These are phyloP conservation scores for Chlorella ohadii DNA, from an alignment of 139 green algal species.

Conservation along the genomic window DNA sequence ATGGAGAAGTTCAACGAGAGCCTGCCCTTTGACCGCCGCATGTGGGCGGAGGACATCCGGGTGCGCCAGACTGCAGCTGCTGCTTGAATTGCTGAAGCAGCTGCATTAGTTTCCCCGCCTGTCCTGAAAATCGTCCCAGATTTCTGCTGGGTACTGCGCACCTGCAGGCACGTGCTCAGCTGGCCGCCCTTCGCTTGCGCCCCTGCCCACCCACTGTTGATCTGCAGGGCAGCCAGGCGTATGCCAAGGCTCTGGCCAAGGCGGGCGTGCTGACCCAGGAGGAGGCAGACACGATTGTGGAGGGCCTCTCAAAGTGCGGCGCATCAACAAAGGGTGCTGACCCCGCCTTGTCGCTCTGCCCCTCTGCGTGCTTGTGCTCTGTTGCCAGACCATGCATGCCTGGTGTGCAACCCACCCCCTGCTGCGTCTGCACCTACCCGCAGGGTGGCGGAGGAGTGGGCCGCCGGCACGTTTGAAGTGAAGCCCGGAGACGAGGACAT, in stretches of 20 bases:
- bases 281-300: constrained; percentile 80
- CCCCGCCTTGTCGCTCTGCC: neutral
- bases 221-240: constrained; percentile 89
- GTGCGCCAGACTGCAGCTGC: constrained; percentile 40
- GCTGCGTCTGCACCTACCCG: neutral
- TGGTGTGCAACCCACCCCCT: neutral
- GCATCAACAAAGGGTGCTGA: neutral
- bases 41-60: constrained; percentile 94
- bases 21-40: constrained; percentile 91
- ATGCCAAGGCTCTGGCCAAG: constrained; percentile 89
- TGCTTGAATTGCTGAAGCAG: neutral
- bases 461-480: constrained; percentile 77
- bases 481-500: constrained; percentile 96
- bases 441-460: constrained; percentile 79
- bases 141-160: too few species aligned
- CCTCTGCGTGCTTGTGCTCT: neutral
- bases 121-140: too few species aligned
- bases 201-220: neutral
- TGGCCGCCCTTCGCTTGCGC: too few species aligned
- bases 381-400: neutral
- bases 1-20: constrained; percentile 99
- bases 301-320: constrained; percentile 65
- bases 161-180: too few species aligned
- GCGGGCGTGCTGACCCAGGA: constrained; percentile 87
- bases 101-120: too few species aligned